A percentile compares a stretch with the other conserved stretches of the same genome.
Conservation (phyloP, 2,329 filamentous ascomycete genomes). For the Fusarium fujikuroi region DNA sequence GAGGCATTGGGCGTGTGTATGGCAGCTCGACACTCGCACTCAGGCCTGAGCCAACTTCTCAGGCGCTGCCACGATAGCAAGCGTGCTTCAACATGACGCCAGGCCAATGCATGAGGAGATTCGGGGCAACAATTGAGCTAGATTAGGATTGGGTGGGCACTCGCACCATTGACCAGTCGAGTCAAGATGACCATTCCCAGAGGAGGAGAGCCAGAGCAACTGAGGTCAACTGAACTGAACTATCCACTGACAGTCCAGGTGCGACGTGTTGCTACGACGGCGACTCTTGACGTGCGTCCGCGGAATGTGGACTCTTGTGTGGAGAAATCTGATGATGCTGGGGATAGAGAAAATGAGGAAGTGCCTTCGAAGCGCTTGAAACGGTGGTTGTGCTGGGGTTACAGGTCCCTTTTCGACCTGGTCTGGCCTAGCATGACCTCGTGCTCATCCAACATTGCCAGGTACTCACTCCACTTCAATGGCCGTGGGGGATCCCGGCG, state of each 20-base stretch:
- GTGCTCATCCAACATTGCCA: slow-evolving; percentile 12
- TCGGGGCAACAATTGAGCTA: slow-evolving; percentile 38
- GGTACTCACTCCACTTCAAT: slow-evolving; percentile 28
- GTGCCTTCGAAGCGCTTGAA: slow-evolving; percentile 19
- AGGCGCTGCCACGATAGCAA: slow-evolving; percentile 55
- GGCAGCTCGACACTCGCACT: slow-evolving; percentile 25
- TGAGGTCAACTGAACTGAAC: slow-evolving; percentile 11
- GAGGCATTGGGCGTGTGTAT: slow-evolving; percentile 36
- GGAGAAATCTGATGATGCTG: slow-evolving; percentile 40
- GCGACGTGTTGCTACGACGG: slow-evolving; percentile 44
- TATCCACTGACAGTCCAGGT: slow-evolving; percentile 37
- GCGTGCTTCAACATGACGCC: slow-evolving; percentile 46
- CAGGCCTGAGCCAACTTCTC: slow-evolving; percentile 43
- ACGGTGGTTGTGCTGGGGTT: slow-evolving; percentile 39
- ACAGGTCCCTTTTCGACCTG: slow-evolving; percentile 23
- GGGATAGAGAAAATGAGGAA: slow-evolving; percentile 29
- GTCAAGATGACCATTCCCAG: slow-evolving; percentile 25
- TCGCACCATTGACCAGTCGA: slow-evolving; percentile 41
- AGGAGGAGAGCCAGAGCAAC: slow-evolving; percentile 3
- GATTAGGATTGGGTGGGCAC: slow-evolving; percentile 44
- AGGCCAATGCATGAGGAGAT: slow-evolving; percentile 40
- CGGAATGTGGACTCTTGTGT: slow-evolving; percentile 37
- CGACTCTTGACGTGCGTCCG: slow-evolving; percentile 39
- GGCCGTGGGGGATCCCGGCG: slow-evolving; percentile 8
- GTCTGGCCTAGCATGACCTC: slow-evolving; percentile 14